These are phyloP conservation scores for Ambrosia artemisiifolia DNA, from an alignment of 129 eudicot species.

Conservation along the genomic window DNA sequence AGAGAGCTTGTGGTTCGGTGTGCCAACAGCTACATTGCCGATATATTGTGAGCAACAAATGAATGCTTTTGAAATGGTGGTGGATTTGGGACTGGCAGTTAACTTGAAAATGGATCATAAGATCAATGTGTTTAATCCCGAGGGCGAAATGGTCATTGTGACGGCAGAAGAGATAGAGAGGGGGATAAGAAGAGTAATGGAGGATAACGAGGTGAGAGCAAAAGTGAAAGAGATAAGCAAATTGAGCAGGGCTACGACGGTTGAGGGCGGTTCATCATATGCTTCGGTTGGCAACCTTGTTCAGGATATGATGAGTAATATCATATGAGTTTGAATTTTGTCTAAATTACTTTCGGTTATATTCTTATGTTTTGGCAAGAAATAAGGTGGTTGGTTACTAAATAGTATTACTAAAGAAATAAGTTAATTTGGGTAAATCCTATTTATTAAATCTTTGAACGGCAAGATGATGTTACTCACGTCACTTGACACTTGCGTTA, in stretches of 20 bases:
- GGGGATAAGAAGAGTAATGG: constrained; percentile 22
- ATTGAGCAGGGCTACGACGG: not conserved
- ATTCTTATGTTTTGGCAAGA: too few species aligned
- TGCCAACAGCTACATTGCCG: constrained; percentile 43
- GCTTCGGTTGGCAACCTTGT: not conserved
- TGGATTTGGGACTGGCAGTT: constrained; percentile 32
- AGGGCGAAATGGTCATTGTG: constrained; percentile 15
- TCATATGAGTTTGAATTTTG: not conserved
- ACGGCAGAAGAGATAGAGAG: constrained; percentile 24
- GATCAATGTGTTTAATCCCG: constrained; percentile 23
- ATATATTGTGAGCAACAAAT: constrained; percentile 39
- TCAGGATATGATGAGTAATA: not conserved
- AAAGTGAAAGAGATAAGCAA: constrained; percentile 24
- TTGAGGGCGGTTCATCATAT: constrained; percentile 46
- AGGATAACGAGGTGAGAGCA: constrained; percentile 15
- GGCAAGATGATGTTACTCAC: too few species aligned
- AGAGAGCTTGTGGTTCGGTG: constrained; percentile 48
- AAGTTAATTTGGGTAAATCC: too few species aligned
- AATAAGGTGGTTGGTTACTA: too few species aligned
- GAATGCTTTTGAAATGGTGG: constrained; percentile 27
- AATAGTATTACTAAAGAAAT: too few species aligned
- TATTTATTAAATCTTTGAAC: too few species aligned
- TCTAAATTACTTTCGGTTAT: not conserved
- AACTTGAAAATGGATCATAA: constrained; percentile 29
- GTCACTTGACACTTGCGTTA: too few species aligned